Evolutionary conservation across 2,329 filamentous ascomycete species (phyloP).

Genomic region (Colletotrichum caudatum): DNA sequence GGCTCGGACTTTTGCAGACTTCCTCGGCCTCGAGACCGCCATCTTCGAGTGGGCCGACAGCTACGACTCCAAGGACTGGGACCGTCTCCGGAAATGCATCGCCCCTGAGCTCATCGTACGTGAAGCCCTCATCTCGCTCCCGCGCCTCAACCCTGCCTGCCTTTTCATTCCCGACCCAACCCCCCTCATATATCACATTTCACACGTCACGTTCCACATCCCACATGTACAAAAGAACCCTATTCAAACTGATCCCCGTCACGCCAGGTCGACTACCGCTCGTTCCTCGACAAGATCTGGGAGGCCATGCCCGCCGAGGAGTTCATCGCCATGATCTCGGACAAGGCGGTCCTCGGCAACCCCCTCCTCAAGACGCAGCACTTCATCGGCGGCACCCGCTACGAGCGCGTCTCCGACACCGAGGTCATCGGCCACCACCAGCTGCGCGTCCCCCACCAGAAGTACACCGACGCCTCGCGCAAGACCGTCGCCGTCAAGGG

Average conservation of each 20-base stretch:
- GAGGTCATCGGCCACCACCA: slow-evolving; percentile 72
- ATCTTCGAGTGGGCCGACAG: slow-evolving; percentile 73
- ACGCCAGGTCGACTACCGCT: slow-evolving; percentile 75
- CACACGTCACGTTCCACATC: too few species aligned
- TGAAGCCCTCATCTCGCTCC: slow-evolving; percentile 57
- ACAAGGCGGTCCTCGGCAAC: slow-evolving; percentile 69
- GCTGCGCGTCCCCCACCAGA: slow-evolving; percentile 71
- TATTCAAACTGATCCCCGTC: slow-evolving; percentile 6
- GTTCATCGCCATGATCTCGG: slow-evolving; percentile 71
- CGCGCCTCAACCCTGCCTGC: too few species aligned
- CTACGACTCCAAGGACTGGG: slow-evolving; percentile 76
- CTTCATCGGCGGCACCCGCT: slow-evolving; percentile 70
- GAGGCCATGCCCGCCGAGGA: slow-evolving; percentile 71
- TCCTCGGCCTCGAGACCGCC: slow-evolving; percentile 61
- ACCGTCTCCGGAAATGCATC: slow-evolving; percentile 65
- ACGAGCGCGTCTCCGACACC: slow-evolving; percentile 68
- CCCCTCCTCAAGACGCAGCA: slow-evolving; percentile 73
- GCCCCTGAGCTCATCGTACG: slow-evolving; percentile 56
- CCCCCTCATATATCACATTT: too few species aligned
- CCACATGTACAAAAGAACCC: neutral
- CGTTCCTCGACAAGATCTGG: slow-evolving; percentile 71
- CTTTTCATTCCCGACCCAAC: neutral
- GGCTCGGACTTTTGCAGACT: slow-evolving; percentile 51
- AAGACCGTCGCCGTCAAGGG: slow-evolving; percentile 67
- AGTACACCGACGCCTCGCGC: slow-evolving; percentile 65